Percentiles rank a stretch among this genome's conserved stretches.
Conservation (phyloP, 352 stramenopile genomes). For the Pilasporangium apinafurcum region DNA sequence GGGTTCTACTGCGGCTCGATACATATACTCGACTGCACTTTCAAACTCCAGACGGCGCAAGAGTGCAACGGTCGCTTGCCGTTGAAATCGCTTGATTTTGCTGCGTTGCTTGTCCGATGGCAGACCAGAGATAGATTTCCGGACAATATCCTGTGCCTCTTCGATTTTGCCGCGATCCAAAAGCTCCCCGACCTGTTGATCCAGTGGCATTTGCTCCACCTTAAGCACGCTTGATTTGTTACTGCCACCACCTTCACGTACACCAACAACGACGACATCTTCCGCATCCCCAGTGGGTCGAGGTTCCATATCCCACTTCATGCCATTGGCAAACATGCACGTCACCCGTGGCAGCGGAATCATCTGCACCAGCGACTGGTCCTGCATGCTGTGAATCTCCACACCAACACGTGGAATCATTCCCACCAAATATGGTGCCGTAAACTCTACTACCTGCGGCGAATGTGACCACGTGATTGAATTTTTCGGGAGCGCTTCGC, state of each 20-base stretch:
- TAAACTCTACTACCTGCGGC: constrained; percentile 69
- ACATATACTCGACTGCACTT: constrained; percentile 76
- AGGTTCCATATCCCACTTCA: constrained; percentile 89
- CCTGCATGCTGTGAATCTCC: constrained; percentile 71
- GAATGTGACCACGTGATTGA: constrained; percentile 81
- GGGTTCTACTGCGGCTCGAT: constrained; percentile 75
- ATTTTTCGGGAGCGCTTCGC: constrained; percentile 74
- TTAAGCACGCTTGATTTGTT: constrained; percentile 77
- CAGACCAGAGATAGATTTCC: constrained; percentile 68
- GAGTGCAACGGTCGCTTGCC: constrained; percentile 73
- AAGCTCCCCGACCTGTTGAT: constrained; percentile 79
- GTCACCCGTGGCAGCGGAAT: constrained; percentile 52
- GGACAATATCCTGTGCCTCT: constrained; percentile 77
- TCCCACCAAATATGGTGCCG: constrained; percentile 69
- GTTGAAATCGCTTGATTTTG: constrained; percentile 87
- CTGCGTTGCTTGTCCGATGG: constrained; percentile 81
- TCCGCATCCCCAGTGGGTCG: constrained; percentile 63
- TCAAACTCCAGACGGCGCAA: constrained; percentile 78
- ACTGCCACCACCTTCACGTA: constrained; percentile 41
- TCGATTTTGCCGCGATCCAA: constrained; percentile 83
- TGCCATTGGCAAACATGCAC: constrained; percentile 85
- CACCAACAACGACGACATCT: constrained; percentile 71
- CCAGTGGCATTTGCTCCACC: constrained; percentile 80
- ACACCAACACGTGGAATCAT: constrained; percentile 71
- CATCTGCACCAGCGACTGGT: constrained; percentile 74